phyloP scores from a whole-genome alignment of 2,329 filamentous ascomycete species.

The Fusarium miscanthi region DNA sequence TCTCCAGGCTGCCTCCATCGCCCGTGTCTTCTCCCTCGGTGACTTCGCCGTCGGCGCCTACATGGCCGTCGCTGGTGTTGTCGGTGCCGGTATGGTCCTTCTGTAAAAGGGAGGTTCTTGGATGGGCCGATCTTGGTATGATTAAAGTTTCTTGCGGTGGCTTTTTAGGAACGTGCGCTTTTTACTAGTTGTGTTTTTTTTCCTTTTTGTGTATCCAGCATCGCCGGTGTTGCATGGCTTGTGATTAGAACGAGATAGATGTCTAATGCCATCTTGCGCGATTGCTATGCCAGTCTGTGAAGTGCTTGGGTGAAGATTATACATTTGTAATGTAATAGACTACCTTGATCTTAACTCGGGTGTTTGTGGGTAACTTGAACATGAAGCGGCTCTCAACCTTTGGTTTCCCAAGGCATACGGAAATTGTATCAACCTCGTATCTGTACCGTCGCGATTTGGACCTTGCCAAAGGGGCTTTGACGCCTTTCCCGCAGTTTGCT shows the following conservation, averaged over 20 bases:
- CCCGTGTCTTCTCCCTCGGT: slow-evolving; percentile 57
- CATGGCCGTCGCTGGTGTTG: slow-evolving; percentile 62
- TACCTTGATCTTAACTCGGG: neutral
- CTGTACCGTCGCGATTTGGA: too few species aligned
- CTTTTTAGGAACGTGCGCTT: slow-evolving; percentile 35
- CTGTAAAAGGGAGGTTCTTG: slow-evolving; percentile 56
- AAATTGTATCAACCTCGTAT: neutral
- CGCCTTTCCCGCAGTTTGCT: neutral
- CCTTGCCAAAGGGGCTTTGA: neutral
- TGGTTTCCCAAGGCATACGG: neutral
- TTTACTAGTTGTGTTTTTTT: slow-evolving; percentile 32
- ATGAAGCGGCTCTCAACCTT: neutral
- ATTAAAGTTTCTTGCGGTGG: slow-evolving; percentile 38
- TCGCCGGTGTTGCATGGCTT: slow-evolving; percentile 45
- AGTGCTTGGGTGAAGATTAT: neutral
- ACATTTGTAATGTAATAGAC: slow-evolving; percentile 7
- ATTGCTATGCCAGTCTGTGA: slow-evolving; percentile 30
- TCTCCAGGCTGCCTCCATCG: slow-evolving; percentile 51
- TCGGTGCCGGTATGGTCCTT: slow-evolving; percentile 64
- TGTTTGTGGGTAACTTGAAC: neutral
- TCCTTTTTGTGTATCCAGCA: slow-evolving; percentile 43
- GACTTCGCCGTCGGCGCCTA: slow-evolving; percentile 63
- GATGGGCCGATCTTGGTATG: slow-evolving; percentile 24
- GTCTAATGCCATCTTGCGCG: slow-evolving; percentile 42
- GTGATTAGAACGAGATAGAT: slow-evolving; percentile 45